Evolutionary conservation across 2,329 filamentous ascomycete species (phyloP), one percentile per base, ranked within the genome.

Genomic region (Lizonia empirigonia): DNA sequence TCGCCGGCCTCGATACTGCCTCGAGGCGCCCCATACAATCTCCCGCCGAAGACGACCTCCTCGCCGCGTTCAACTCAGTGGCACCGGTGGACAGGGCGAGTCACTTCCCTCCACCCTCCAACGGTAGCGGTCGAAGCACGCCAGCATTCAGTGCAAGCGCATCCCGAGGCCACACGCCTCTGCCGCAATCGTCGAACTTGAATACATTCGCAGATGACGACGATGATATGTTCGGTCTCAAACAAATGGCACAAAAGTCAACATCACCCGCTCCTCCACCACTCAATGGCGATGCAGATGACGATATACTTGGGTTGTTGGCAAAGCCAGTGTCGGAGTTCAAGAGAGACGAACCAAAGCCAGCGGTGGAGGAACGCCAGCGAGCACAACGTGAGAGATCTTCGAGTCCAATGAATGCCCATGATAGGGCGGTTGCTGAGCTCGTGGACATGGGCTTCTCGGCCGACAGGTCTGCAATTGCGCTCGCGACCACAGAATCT

Each of bases 401-500:
- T 7, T 59, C 63, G 40, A 57, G 53, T 12, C 53, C 72, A 2
- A 63, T 63, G 2, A 77, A 76, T 62, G 85, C 84, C 1, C 86
- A 88, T 50, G 91, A 96, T 66, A 85, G 83, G 60, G 90, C 91
- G 8, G 84, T 97, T 20, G 90, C 90, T 8, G 91, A 97, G 70
- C 77, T 99, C 20, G 85, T 97, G 3, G 93, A 97, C 60, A 97
- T 97, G 84, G 94, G 94, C 0, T 99, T 99, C 63, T 85, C 90
- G 0, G 82, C 86, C 0, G 90, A 96, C 51, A 91, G 91, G 65
- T 88, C 94, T n/a, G 82, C 83, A 45, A 81, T 87, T 56, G 94
- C 91, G 5, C 75, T 99, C 32, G 85, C 85, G 9, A 88, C 91
- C 64, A 96, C 89, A 24, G 88, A 90, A 4, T 86, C 86, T 3